A percentile compares a stretch with the other conserved stretches of the same genome.
Evolutionary conservation across 805 yeast species (phyloP).

Genomic region (Kluyveromyces siamensis): DNA sequence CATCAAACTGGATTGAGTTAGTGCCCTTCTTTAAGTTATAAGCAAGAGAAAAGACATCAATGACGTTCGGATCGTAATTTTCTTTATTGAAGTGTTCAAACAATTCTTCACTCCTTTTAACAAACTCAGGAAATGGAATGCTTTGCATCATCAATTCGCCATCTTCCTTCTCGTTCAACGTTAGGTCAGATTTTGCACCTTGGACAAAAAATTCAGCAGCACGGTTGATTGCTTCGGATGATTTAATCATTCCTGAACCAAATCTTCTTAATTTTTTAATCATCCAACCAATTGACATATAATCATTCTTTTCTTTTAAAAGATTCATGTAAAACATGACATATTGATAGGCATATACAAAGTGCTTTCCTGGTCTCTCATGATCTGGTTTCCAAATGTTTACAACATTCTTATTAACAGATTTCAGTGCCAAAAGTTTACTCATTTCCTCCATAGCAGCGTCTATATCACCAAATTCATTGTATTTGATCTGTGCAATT

Average conservation of each 20-base stretch:
- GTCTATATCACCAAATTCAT: slow-evolving; percentile 42
- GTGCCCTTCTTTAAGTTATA: slow-evolving; percentile 25
- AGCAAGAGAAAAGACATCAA: slow-evolving; percentile 19
- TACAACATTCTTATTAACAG: slow-evolving; percentile 61
- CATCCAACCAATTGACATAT: slow-evolving; percentile 49
- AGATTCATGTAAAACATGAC: slow-evolving; percentile 53
- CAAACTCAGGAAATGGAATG: slow-evolving; percentile 18
- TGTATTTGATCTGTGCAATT: slow-evolving; percentile 51
- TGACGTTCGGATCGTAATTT: slow-evolving; percentile 11
- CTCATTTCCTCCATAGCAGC: slow-evolving; percentile 60
- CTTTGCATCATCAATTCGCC: slow-evolving; percentile 20
- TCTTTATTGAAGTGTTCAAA: slow-evolving; percentile 10
- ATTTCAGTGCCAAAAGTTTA: slow-evolving; percentile 51
- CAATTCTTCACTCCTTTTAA: slow-evolving; percentile 15
- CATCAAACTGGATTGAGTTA: slow-evolving; percentile 26
- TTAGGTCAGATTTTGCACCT: slow-evolving; percentile 12
- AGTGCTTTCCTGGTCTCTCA: slow-evolving; percentile 91
- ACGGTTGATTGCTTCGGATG: slow-evolving; percentile 21
- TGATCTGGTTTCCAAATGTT: slow-evolving; percentile 89
- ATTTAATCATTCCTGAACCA: slow-evolving; percentile 60
- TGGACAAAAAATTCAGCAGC: slow-evolving; percentile 17
- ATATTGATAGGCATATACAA: slow-evolving; percentile 65
- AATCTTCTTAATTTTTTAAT: slow-evolving; percentile 70
- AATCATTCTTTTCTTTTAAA: slow-evolving; percentile 43
- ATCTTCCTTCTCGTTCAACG: slow-evolving; percentile 20